Evolutionary conservation across 805 yeast genomes (phyloP).

Genomic region (Wickerhamiella hasegawae): DNA sequence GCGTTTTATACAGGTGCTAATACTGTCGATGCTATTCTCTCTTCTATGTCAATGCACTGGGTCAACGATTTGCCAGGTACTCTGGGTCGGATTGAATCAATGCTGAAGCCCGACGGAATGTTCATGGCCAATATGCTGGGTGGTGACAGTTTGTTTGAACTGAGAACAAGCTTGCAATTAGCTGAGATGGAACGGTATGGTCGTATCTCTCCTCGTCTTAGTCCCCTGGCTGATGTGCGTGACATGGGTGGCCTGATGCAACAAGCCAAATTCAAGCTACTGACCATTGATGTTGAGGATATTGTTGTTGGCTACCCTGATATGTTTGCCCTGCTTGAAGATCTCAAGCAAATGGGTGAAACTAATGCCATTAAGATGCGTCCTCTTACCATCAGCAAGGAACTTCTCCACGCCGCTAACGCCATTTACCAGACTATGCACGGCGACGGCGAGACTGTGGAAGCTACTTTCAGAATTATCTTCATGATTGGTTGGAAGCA

Average conservation of each 20-base stretch:
- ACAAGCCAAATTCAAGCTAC: conserved; percentile 60
- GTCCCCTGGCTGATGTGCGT: conserved; percentile 64
- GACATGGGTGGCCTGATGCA: conserved; percentile 63
- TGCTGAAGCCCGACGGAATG: conserved; percentile 65
- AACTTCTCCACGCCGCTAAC: conserved; percentile 56
- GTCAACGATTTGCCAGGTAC: conserved; percentile 66
- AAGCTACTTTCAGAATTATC: conserved; percentile 64
- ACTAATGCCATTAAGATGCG: conserved; percentile 41
- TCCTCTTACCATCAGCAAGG: conserved; percentile 34
- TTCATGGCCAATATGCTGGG: conserved; percentile 71
- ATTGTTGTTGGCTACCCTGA: conserved; percentile 67
- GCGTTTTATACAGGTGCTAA: conserved; percentile 14
- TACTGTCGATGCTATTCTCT: conserved; percentile 55
- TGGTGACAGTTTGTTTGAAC: conserved; percentile 72
- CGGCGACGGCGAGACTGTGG: conserved; percentile 49
- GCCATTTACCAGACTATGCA: conserved; percentile 59
- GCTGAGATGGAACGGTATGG: conserved; percentile 72
- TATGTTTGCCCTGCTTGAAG: conserved; percentile 47
- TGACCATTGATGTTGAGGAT: conserved; percentile 75
- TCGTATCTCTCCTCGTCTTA: conserved; percentile 64
- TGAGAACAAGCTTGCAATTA: conserved; percentile 62
- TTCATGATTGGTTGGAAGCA: conserved; percentile 86
- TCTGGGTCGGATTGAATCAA: conserved; percentile 35
- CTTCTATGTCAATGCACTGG: conserved; percentile 70
- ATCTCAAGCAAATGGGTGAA: conserved; percentile 73